These are phyloP conservation scores for Perkinsus chesapeaki DNA, from an alignment of 169 alveolate genomes.

Conservation along the genomic window DNA sequence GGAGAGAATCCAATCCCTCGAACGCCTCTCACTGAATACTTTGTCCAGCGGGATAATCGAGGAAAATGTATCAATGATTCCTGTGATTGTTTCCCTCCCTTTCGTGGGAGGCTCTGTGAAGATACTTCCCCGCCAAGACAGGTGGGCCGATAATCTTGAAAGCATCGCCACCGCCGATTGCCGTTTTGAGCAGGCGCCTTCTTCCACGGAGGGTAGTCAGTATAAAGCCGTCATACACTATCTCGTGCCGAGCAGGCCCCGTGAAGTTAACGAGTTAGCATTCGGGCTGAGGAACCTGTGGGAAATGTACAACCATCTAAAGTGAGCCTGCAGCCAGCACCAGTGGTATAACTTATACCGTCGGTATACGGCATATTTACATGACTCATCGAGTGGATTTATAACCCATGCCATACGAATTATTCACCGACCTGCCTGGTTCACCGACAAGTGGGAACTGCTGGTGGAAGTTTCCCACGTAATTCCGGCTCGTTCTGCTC, in stretches of 20 bases:
- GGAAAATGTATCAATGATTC: not conserved
- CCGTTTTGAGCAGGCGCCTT: too few species aligned
- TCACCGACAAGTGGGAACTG: too few species aligned
- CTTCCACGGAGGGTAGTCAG: not conserved
- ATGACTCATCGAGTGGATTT: not conserved
- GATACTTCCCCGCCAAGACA: not conserved
- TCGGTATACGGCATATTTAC: too few species aligned
- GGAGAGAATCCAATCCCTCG: not conserved
- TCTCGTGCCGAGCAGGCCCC: not conserved
- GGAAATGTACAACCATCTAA: not conserved
- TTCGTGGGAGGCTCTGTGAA: not conserved
- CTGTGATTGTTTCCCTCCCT: conserved; percentile 12
- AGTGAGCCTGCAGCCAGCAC: too few species aligned
- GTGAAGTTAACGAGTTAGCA: not conserved
- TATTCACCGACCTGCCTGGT: too few species aligned
- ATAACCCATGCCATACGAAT: too few species aligned
- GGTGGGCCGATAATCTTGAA: not conserved
- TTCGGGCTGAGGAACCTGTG: not conserved
- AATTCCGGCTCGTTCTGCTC: too few species aligned
- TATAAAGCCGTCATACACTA: not conserved
- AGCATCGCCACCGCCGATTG: not conserved
- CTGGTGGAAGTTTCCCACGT: too few species aligned
- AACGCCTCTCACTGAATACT: not conserved
- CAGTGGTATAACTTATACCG: too few species aligned
- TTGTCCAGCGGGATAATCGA: not conserved